Percentiles rank a stretch among this genome's conserved stretches.
These are phyloP conservation scores for Cryomyces antarcticus DNA, from an alignment of 495 filamentous ascomycete genomes.

Conservation along the genomic window DNA sequence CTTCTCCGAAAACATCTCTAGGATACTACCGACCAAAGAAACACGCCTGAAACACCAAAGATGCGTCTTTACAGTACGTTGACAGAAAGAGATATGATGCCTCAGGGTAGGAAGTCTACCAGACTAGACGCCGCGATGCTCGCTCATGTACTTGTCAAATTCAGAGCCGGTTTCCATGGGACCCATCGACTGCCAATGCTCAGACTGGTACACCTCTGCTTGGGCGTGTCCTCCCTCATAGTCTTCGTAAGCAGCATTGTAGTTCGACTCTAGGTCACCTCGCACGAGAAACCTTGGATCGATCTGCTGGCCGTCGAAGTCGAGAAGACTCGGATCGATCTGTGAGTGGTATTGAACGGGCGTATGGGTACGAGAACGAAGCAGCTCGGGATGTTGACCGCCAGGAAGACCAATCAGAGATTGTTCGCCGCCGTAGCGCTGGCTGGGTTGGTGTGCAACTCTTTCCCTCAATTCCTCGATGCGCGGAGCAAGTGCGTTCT, in stretches of 20 bases:
- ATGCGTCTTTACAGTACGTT: too few relatives aligned
- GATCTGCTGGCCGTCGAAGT: neutral
- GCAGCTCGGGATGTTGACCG: slow-evolving; percentile 30
- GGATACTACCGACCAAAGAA: too few relatives aligned
- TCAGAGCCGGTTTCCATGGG: slow-evolving; percentile 7
- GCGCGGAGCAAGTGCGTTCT: neutral
- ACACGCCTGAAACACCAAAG: too few relatives aligned
- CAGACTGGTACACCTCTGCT: too few relatives aligned
- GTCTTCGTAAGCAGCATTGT: too few relatives aligned
- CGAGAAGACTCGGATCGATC: slow-evolving; percentile 13
- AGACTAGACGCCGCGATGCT: slow-evolving; percentile 2
- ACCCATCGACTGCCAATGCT: too few relatives aligned
- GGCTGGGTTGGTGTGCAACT: slow-evolving; percentile 7
- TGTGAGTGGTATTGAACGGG: slow-evolving; percentile 10
- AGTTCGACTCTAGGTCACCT: too few relatives aligned
- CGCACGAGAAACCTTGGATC: too few relatives aligned
- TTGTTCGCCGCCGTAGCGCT: slow-evolving; percentile 8
- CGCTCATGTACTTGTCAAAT: slow-evolving; percentile 19
- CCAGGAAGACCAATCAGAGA: slow-evolving; percentile 29
- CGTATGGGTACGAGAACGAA: slow-evolving; percentile 4
- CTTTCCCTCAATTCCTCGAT: slow-evolving; percentile 9
- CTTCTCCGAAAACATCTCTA: too few relatives aligned
- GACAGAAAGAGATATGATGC: too few relatives aligned
- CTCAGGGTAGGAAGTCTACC: too few relatives aligned
- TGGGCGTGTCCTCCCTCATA: too few relatives aligned